Evolutionary conservation across 1,284 basidiomycete genomes (phyloP).

Genomic region (Hypsizygus ulmarius): DNA sequence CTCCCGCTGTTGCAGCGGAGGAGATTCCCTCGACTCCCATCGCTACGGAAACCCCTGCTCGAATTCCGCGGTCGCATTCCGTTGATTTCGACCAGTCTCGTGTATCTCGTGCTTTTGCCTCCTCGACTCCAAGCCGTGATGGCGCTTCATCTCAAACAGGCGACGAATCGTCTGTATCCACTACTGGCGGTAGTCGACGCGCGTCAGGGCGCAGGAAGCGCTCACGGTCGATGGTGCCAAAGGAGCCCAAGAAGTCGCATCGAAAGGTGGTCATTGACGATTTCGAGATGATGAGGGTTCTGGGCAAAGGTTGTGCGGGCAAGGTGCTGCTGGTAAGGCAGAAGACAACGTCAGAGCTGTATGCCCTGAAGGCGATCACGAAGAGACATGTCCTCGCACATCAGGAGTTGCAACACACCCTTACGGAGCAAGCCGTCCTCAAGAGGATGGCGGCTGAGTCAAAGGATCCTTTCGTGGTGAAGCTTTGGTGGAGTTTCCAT

Average conservation of each 20-base stretch:
- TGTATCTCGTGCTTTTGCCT: constrained; percentile 54
- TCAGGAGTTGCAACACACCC: constrained; percentile 92
- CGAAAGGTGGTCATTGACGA: constrained; percentile 81
- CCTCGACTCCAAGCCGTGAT: constrained; percentile 40
- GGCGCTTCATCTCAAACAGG: constrained; percentile 53
- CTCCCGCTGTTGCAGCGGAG: constrained; percentile 16
- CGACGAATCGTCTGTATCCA: constrained; percentile 58
- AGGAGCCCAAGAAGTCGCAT: constrained; percentile 50
- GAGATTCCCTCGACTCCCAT: constrained; percentile 39
- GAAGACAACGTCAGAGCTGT: constrained; percentile 67
- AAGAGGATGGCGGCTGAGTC: constrained; percentile 83
- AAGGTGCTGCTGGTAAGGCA: constrained; percentile 88
- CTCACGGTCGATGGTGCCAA: constrained; percentile 50
- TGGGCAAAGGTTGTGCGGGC: constrained; percentile 95
- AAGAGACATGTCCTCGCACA: constrained; percentile 95
- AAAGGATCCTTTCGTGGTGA: constrained; percentile 90
- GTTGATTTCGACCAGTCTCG: constrained; percentile 65
- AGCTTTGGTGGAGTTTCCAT: constrained; percentile 94
- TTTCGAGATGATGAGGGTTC: constrained; percentile 94
- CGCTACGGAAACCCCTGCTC: constrained; percentile 29
- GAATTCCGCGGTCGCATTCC: constrained; percentile 72
- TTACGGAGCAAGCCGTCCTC: constrained; percentile 92
- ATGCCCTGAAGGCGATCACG: constrained; percentile 95
- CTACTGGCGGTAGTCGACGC: constrained; percentile 37
- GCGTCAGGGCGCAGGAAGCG: constrained; percentile 51